phyloP scores from a whole-genome alignment of 1,284 basidiomycete genomes.

The Sporisorium reilianum region DNA sequence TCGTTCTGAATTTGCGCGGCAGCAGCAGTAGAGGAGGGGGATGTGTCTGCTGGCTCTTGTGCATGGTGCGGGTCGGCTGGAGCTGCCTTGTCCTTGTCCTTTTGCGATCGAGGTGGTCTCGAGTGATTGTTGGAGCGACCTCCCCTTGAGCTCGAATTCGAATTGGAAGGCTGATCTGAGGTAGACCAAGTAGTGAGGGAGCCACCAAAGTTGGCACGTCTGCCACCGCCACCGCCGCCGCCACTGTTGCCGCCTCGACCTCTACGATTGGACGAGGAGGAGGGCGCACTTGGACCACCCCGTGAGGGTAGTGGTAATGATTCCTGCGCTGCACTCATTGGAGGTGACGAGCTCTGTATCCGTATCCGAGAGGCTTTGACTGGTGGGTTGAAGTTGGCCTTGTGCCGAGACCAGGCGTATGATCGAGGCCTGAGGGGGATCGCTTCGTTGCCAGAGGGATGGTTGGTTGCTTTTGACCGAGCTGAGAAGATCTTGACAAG shows the following conservation, averaged over 20 bases:
- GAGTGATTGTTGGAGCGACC: constrained; percentile 17
- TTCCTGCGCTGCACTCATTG: constrained; percentile 27
- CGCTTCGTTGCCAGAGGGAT: not conserved
- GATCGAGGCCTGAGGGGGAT: not conserved
- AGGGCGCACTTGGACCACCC: constrained; percentile 15
- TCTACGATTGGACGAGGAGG: constrained; percentile 16
- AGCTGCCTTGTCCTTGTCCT: not conserved
- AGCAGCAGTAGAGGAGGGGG: not conserved
- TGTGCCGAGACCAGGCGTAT: not conserved
- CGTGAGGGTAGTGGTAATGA: constrained; percentile 16
- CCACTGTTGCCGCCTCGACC: constrained; percentile 11
- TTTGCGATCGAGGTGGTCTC: not conserved
- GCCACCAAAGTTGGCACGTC: constrained; percentile 55
- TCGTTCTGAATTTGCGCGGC: not conserved
- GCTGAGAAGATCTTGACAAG: constrained; percentile 5
- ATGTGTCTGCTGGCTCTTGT: not conserved
- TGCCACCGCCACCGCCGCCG: constrained; percentile 14
- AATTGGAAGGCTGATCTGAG: not conserved
- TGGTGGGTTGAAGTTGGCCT: not conserved
- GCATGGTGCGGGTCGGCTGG: not conserved
- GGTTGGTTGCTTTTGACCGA: not conserved
- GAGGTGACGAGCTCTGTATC: not conserved
- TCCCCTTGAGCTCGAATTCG: constrained; percentile 6
- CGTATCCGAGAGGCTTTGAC: not conserved
- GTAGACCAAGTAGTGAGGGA: constrained; percentile 36